These are phyloP conservation scores for Torulaspora pretoriensis DNA, from an alignment of 1,139 yeast species.

Conservation along the genomic window DNA sequence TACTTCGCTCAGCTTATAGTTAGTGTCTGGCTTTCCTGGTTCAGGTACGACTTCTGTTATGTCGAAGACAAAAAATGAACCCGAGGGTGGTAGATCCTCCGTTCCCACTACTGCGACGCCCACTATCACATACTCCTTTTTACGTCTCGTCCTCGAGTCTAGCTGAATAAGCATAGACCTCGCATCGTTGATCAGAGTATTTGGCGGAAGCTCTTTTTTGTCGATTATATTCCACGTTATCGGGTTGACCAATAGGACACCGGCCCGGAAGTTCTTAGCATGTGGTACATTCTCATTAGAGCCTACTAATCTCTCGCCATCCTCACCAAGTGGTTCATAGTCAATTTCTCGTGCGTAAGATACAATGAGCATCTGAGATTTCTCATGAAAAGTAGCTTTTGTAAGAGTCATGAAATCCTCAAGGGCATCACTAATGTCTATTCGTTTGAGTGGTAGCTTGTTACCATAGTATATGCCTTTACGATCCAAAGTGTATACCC, in stretches of 20 bases:
- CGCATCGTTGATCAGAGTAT: slow-evolving; percentile 52
- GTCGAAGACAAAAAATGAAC: slow-evolving; percentile 71
- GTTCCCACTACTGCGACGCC: slow-evolving; percentile 77
- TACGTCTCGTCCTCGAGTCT: slow-evolving; percentile 50
- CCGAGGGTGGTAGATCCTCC: slow-evolving; percentile 81
- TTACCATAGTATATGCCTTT: slow-evolving; percentile 52
- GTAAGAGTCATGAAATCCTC: slow-evolving; percentile 62
- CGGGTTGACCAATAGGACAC: slow-evolving; percentile 66
- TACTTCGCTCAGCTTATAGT: slow-evolving; percentile 71
- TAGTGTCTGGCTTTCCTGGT: slow-evolving; percentile 81
- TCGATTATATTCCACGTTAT: slow-evolving; percentile 76
- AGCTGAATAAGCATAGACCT: slow-evolving; percentile 37
- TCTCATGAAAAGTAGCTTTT: slow-evolving; percentile 67
- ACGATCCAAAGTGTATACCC: slow-evolving; percentile 50
- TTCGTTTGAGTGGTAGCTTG: slow-evolving; percentile 55
- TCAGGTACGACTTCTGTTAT: slow-evolving; percentile 85
- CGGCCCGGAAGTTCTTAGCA: slow-evolving; percentile 56
- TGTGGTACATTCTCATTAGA: slow-evolving; percentile 47
- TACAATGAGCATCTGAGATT: slow-evolving; percentile 59
- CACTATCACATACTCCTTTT: slow-evolving; percentile 65
- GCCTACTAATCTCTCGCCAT: slow-evolving; percentile 62
- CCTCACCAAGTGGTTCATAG: slow-evolving; percentile 71
- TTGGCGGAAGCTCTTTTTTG: slow-evolving; percentile 56
- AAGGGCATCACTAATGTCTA: slow-evolving; percentile 33
- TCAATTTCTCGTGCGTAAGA: slow-evolving; percentile 60